phyloP scores from a whole-genome alignment of 2,329 filamentous ascomycete species.

The Endocalyx cinctus region DNA sequence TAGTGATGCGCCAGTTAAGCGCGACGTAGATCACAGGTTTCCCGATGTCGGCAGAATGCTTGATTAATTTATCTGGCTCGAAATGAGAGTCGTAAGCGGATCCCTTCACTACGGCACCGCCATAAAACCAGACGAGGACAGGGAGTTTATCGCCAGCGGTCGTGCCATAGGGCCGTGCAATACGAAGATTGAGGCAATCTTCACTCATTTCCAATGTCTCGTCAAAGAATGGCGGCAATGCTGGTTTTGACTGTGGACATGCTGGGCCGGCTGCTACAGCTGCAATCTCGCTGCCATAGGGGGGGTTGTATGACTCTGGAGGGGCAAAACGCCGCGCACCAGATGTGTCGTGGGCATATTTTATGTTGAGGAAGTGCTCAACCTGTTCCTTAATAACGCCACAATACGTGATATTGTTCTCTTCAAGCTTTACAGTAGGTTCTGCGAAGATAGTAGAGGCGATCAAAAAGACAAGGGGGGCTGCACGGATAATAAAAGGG shows the following conservation, averaged over 20 bases:
- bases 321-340: conserved; percentile 21
- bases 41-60: conserved; percentile 9
- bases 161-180: conserved; percentile 18
- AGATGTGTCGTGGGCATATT: conserved; percentile 22
- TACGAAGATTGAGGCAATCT: conserved; percentile 22
- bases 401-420: conserved; percentile 11
- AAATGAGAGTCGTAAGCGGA: conserved; percentile 20
- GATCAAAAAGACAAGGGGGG: conserved; percentile 2
- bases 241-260: conserved; percentile 21
- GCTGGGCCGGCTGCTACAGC: conserved; percentile 19
- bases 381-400: conserved; percentile 8
- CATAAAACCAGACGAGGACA: conserved; percentile 20
- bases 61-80: conserved; percentile 17
- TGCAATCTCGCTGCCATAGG: conserved; percentile 15
- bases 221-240: conserved; percentile 19
- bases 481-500: no score
- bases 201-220: conserved; percentile 20
- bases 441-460: conserved; percentile 1
- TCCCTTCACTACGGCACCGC: conserved; percentile 23
- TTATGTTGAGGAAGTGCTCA: conserved; percentile 24
- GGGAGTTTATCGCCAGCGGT: conserved; percentile 15
- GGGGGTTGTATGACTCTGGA: conserved; percentile 18
- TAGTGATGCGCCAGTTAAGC: conserved; percentile 23
- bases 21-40: conserved; percentile 24
- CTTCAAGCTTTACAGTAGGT: conserved; percentile 5